These are phyloP conservation scores for Kockovaella imperatae DNA, from an alignment of 768 basidiomycete species.

Conservation along the genomic window DNA sequence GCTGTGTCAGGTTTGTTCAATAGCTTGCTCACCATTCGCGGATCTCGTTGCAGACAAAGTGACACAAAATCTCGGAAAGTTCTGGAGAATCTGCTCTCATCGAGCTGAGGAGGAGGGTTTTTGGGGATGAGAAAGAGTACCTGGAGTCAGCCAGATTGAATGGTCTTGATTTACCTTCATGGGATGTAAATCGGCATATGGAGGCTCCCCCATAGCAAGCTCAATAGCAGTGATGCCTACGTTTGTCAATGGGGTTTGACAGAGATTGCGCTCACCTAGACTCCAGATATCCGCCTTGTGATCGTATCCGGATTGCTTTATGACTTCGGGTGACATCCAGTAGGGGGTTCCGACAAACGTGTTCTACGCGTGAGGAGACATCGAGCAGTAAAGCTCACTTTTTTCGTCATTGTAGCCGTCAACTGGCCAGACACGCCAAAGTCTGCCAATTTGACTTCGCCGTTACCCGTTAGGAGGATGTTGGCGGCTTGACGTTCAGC, in stretches of 20 bases:
- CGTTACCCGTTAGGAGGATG: conserved; percentile 28
- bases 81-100: conserved; percentile 75
- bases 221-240: conserved; percentile 73
- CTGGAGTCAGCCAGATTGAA: conserved; percentile 45
- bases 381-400: conserved; percentile 20
- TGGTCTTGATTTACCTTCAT: conserved; percentile 66
- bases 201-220: conserved; percentile 93
- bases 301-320: conserved; percentile 98
- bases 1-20: conserved; percentile 2
- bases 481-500: conserved; percentile 17
- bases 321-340: conserved; percentile 99
- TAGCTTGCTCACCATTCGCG: conserved; percentile 61
- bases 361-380: conserved; percentile 72
- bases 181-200: conserved; percentile 95
- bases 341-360: conserved; percentile 97
- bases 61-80: conserved; percentile 90
- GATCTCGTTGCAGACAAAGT: conserved; percentile 87
- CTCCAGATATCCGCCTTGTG: conserved; percentile 99
- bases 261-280: conserved; percentile 52
- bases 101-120: conserved; percentile 85
- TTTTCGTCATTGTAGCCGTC: conserved; percentile 47
- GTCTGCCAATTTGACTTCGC: conserved; percentile 83
- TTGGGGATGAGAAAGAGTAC: conserved; percentile 97
- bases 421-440: conserved; percentile 98
- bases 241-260: background rate